These are phyloP conservation scores for Pseudogymnoascus sp. DNA, from an alignment of 2,329 filamentous ascomycete genomes.

Conservation along the genomic window DNA sequence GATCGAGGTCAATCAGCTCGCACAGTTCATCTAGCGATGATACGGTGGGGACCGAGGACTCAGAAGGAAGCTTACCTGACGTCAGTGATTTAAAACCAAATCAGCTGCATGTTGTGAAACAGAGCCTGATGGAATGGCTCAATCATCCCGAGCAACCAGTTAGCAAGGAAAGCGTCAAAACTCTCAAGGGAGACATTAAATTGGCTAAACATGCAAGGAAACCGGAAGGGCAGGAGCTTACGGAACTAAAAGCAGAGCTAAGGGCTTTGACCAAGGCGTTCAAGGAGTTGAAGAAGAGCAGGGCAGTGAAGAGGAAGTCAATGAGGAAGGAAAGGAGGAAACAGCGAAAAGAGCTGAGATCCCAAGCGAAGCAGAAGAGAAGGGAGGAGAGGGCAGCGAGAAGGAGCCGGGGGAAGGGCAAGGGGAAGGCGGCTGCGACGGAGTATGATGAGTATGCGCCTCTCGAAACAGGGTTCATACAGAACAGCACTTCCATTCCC, in stretches of 20 bases:
- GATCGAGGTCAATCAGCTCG: conserved; percentile 21
- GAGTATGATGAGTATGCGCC: background rate
- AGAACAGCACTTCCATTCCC: background rate
- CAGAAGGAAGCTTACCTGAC: conserved; percentile 26
- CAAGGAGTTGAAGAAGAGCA: conserved; percentile 32
- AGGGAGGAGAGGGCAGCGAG: conserved; percentile 15
- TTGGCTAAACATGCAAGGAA: conserved; percentile 24
- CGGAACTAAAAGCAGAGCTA: conserved; percentile 36
- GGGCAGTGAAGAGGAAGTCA: conserved; percentile 28
- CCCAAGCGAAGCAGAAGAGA: conserved; percentile 13
- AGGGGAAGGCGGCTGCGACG: conserved; percentile 26
- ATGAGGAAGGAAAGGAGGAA: conserved; percentile 11
- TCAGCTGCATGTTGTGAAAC: conserved; percentile 40
- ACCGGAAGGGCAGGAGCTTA: conserved; percentile 24
- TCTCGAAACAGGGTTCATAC: background rate
- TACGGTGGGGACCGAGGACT: background rate
- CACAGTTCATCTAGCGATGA: conserved; percentile 18
- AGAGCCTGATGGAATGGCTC: conserved; percentile 41
- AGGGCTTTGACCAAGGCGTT: conserved; percentile 37
- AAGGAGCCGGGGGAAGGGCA: conserved; percentile 25
- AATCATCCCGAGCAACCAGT: conserved; percentile 40
- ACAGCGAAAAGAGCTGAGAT: conserved; percentile 6
- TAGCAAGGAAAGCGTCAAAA: conserved; percentile 36
- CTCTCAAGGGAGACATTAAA: conserved; percentile 37
- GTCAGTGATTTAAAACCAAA: conserved; percentile 41